A percentile compares a stretch with the other conserved stretches of the same genome.
Conservation (phyloP, 768 basidiomycete genomes). For the Scleroderma bovista region DNA sequence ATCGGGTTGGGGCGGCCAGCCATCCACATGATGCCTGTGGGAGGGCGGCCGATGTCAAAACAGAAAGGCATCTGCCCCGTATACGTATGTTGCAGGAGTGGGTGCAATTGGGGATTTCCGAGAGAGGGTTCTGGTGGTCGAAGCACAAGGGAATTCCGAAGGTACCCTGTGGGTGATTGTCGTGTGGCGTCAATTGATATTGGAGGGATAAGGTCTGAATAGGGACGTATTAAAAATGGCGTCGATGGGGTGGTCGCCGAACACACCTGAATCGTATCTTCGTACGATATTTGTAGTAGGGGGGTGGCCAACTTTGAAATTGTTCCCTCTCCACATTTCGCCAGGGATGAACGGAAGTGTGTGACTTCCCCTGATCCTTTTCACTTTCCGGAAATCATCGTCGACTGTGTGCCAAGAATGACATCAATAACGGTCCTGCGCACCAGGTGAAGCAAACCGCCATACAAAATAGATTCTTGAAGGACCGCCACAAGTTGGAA, state of each 20-base stretch:
- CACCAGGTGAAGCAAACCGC: background rate
- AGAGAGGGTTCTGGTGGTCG: slow-evolving; percentile 35
- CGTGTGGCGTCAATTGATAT: slow-evolving; percentile 40
- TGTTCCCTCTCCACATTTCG: background rate
- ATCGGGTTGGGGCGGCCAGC: slow-evolving; percentile 20
- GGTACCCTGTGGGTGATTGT: slow-evolving; percentile 45
- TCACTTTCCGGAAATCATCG: background rate
- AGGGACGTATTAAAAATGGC: background rate
- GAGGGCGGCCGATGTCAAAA: slow-evolving; percentile 41
- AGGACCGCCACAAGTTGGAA: slow-evolving; percentile 3
- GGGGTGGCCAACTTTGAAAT: background rate
- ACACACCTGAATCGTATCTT: background rate
- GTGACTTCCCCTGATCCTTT: slow-evolving; percentile 1
- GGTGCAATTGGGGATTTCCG: slow-evolving; percentile 50
- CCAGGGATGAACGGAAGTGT: slow-evolving; percentile 1
- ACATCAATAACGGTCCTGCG: background rate
- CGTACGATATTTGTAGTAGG: background rate
- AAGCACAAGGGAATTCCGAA: slow-evolving; percentile 38
- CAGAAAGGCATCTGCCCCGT: slow-evolving; percentile 38
- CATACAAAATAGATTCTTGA: slow-evolving; percentile 7
- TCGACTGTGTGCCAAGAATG: background rate
- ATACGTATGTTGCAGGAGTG: slow-evolving; percentile 43
- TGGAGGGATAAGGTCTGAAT: slow-evolving; percentile 10
- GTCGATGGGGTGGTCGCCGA: background rate
- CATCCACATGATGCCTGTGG: slow-evolving; percentile 26